phyloP scores from a whole-genome alignment of 2,329 filamentous ascomycete genomes.

The Cercospora sp. region DNA sequence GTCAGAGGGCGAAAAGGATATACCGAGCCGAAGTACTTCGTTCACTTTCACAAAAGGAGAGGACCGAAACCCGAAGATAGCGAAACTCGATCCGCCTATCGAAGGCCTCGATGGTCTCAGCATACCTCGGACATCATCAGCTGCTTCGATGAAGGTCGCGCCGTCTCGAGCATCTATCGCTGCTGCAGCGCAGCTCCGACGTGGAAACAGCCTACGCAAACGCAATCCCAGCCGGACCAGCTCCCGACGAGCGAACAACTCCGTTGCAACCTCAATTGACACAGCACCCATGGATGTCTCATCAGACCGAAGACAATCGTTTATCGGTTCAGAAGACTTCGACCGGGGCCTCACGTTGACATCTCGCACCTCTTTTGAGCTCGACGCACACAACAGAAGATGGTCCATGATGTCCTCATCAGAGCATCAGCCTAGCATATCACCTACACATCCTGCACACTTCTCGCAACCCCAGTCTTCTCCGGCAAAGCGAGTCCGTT shows the following conservation, averaged over 20 bases:
- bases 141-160: slow-evolving; percentile 36
- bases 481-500: slow-evolving; percentile 48
- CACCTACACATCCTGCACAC: slow-evolving; percentile 22
- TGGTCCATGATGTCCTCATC: slow-evolving; percentile 47
- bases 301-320: slow-evolving; percentile 24
- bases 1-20: slow-evolving; percentile 34
- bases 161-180: slow-evolving; percentile 41
- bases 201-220: slow-evolving; percentile 38
- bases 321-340: slow-evolving; percentile 22
- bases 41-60: slow-evolving; percentile 35
- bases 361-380: slow-evolving; percentile 34
- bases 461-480: slow-evolving; percentile 38
- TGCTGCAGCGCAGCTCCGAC: slow-evolving; percentile 38
- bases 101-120: slow-evolving; percentile 40
- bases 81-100: slow-evolving; percentile 39
- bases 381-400: slow-evolving; percentile 48
- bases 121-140: slow-evolving; percentile 38
- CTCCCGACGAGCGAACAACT: slow-evolving; percentile 16
- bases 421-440: slow-evolving; percentile 47
- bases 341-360: slow-evolving; percentile 22
- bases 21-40: slow-evolving; percentile 35
- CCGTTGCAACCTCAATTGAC: slow-evolving; percentile 32
- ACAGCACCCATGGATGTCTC: slow-evolving; percentile 35
- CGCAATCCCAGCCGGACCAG: slow-evolving; percentile 27
- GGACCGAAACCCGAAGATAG: slow-evolving; percentile 35